phyloP scores from a whole-genome alignment of 495 filamentous ascomycete species.

The Aspergillus wentii region DNA sequence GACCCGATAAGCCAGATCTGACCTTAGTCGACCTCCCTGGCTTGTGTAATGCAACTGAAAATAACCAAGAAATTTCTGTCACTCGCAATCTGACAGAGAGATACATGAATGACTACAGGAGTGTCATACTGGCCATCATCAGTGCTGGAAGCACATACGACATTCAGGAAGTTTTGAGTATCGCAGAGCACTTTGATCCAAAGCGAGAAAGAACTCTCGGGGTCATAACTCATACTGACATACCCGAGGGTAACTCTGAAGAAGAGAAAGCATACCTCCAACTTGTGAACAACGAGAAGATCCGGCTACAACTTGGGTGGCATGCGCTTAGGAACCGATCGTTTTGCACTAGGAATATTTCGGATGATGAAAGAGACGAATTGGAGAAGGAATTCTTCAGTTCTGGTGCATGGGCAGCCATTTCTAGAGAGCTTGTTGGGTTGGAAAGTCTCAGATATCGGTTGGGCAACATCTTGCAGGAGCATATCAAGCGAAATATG shows the following conservation, averaged over 20 bases:
- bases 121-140: constrained; percentile 62
- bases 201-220: constrained; percentile 46
- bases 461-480: constrained; percentile 34
- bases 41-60: constrained; percentile 44
- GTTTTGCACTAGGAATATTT: constrained; percentile 30
- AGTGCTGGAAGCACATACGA: constrained; percentile 45
- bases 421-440: constrained; percentile 22
- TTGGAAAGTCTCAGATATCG: constrained; percentile 34
- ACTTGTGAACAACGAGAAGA: constrained; percentile 55
- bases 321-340: constrained; percentile 60
- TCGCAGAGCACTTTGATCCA: constrained; percentile 36
- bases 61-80: constrained; percentile 31
- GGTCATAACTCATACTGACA: constrained; percentile 47
- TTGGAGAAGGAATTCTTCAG: constrained; percentile 29
- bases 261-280: constrained; percentile 47
- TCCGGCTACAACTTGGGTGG: constrained; percentile 62
- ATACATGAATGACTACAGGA: constrained; percentile 54
- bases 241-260: constrained; percentile 22
- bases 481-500: constrained; percentile 37
- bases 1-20: constrained; percentile 56
- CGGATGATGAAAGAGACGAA: constrained; percentile 21
- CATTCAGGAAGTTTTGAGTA: constrained; percentile 44
- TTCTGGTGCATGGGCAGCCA: constrained; percentile 27
- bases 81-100: constrained; percentile 47
- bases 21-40: constrained; percentile 66